Base-by-base conservation (phyloP, 2,329 filamentous ascomycete genomes). In the Trichoderma sp. region DNA sequence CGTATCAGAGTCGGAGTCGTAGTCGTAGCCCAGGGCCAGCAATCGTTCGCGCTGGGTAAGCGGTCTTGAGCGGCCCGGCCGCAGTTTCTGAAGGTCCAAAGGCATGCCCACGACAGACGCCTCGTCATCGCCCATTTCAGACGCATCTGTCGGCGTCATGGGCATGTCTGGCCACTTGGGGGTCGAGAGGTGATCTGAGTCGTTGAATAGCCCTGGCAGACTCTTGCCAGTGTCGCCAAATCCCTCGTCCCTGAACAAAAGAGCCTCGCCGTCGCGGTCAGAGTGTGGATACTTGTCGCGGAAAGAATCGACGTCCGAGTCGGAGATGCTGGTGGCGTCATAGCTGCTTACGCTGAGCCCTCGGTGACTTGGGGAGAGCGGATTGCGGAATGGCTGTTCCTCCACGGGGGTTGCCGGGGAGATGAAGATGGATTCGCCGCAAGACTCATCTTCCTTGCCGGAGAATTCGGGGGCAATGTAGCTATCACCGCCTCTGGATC, bases 241-340 rank as follows among this genome's bases (percentile, higher is more conserved):
- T 0, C 78, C 76, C 0, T 51, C 61, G 10, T 77, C 72, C 12
- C 71, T 71, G 65, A 80, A 79, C 0, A 80, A 67, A 0, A 80
- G 71, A 5, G 74, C 72, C 54, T 79, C 76, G 48, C 79, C 78
- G 21, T 74, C 73, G 14, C 73, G 72, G 10, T 69, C 71, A 3
- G 21, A 28, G 5, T 19, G 50, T 21, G 39, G 45, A 9, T 48
- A 17, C 69, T 30, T 70, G 50, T 39, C 69, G 12, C 68, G 71
- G 9, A 78, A 72, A 0, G 75, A 77, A 17, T 78, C 77, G 17
- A 73, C 74, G 58, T 80, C 78, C 0, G 69, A 69, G 43, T 61
- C 63, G 39, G 68, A 66, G 1, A 61, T 58, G 21, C 50, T 63
- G n/a, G 52, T 50, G 59, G 66, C 52, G 1, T 68, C 69, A 19